phyloP scores from a whole-genome alignment of 2,329 filamentous ascomycete genomes.

The Didymellaceae sp. region DNA sequence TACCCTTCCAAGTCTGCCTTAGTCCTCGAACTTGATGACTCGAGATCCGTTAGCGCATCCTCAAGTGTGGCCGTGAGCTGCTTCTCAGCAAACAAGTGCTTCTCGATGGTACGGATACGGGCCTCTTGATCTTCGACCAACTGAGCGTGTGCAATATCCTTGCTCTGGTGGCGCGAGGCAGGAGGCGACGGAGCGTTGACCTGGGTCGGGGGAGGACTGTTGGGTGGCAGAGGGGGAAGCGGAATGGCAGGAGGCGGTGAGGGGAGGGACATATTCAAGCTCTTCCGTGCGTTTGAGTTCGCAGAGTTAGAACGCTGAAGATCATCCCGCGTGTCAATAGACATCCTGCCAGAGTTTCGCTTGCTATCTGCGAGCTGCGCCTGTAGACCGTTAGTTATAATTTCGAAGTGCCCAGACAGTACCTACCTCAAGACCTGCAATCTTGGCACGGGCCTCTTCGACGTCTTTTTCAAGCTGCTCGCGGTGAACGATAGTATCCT shows the following conservation, averaged over 20 bases:
- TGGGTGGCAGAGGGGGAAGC: conserved; percentile 81
- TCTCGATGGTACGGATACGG: conserved; percentile 93
- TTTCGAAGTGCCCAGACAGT: neutral
- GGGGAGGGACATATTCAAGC: conserved; percentile 82
- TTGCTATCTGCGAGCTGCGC: conserved; percentile 67
- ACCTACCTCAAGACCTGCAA: conserved; percentile 77
- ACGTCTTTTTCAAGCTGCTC: conserved; percentile 64
- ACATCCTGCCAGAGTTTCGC: conserved; percentile 56
- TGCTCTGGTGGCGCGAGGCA: conserved; percentile 77
- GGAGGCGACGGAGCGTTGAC: conserved; percentile 63
- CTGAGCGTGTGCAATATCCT: conserved; percentile 78
- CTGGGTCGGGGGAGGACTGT: conserved; percentile 53
- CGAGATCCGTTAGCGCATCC: conserved; percentile 92
- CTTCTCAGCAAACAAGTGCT: conserved; percentile 93
- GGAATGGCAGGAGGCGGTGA: conserved; percentile 95
- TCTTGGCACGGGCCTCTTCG: conserved; percentile 79
- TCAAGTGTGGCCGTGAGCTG: conserved; percentile 95
- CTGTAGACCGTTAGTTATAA: conserved; percentile 50
- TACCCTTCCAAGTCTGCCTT: conserved; percentile 89
- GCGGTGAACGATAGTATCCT: conserved; percentile 50
- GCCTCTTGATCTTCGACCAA: conserved; percentile 94
- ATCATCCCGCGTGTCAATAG: conserved; percentile 53
- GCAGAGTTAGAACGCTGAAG: conserved; percentile 64
- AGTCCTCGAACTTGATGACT: conserved; percentile 88
- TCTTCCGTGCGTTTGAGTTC: conserved; percentile 81